phyloP scores from a whole-genome alignment of 2,329 filamentous ascomycete species.

The Fusarium cicatricum region DNA sequence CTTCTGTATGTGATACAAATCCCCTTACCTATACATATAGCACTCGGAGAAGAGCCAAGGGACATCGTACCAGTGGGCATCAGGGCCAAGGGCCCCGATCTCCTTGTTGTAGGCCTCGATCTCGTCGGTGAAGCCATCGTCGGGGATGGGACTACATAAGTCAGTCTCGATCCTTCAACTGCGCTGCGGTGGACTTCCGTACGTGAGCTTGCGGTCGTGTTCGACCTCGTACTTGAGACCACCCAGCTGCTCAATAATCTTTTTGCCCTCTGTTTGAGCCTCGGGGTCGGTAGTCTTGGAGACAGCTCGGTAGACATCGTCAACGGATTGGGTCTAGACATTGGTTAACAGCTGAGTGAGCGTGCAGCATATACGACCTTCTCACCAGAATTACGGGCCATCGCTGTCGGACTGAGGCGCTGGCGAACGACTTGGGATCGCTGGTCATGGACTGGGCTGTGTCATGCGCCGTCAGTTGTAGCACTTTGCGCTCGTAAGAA shows the following conservation, averaged over 20 bases:
- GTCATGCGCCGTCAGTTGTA: slow-evolving; percentile 22
- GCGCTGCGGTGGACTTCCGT: slow-evolving; percentile 41
- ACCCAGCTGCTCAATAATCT: slow-evolving; percentile 80
- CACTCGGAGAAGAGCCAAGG: slow-evolving; percentile 94
- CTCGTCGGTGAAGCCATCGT: slow-evolving; percentile 84
- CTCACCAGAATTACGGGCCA: slow-evolving; percentile 93
- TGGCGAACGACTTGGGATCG: slow-evolving; percentile 88
- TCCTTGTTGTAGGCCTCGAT: slow-evolving; percentile 87
- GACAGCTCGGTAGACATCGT: slow-evolving; percentile 87
- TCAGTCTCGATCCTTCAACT: slow-evolving; percentile 4
- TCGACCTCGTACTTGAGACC: slow-evolving; percentile 94
- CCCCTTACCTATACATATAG: slow-evolving; percentile 80
- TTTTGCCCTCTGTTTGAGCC: slow-evolving; percentile 82
- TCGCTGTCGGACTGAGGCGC: slow-evolving; percentile 81
- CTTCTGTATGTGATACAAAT: neutral
- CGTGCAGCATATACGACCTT: neutral
- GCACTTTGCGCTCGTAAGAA: neutral
- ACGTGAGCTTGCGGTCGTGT: slow-evolving; percentile 84
- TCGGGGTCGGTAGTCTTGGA: slow-evolving; percentile 66
- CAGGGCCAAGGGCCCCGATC: slow-evolving; percentile 72
- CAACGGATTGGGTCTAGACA: slow-evolving; percentile 83
- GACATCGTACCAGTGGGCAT: slow-evolving; percentile 81
- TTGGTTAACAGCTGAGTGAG: slow-evolving; percentile 8
- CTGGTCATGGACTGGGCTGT: slow-evolving; percentile 79
- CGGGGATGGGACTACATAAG: slow-evolving; percentile 68